phyloP scores from a whole-genome alignment of 495 filamentous ascomycete genomes.

The Margaritispora aquatica region DNA sequence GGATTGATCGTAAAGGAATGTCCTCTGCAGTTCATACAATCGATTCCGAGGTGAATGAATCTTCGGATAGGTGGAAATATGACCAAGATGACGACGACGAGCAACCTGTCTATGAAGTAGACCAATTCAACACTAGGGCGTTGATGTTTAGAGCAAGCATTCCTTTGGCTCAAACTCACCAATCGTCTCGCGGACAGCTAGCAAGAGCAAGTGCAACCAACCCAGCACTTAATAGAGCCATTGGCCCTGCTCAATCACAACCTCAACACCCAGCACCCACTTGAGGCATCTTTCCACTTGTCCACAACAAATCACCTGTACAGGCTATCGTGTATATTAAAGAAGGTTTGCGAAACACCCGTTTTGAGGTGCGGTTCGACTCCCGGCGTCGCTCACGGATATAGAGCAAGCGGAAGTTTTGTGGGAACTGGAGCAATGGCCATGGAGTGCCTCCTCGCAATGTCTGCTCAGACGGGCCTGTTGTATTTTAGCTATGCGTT shows the following conservation, averaged over 20 bases:
- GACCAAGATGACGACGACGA: conserved; percentile 71
- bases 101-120: conserved; percentile 56
- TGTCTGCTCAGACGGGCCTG: conserved; percentile 28
- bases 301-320: neutral
- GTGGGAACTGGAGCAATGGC: conserved; percentile 30
- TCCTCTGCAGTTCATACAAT: conserved; percentile 38
- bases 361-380: conserved; percentile 10
- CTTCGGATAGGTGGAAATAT: conserved; percentile 79
- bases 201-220: conserved; percentile 17
- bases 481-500: conserved; percentile 30
- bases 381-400: conserved; percentile 20
- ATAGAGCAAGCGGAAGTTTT: conserved; percentile 14
- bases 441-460: conserved; percentile 21
- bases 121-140: conserved; percentile 62
- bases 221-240: conserved; percentile 23
- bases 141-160: conserved; percentile 70
- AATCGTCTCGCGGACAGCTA: conserved; percentile 17
- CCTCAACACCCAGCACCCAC: conserved; percentile 33
- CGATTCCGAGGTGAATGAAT: conserved; percentile 36
- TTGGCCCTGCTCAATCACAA: conserved; percentile 25
- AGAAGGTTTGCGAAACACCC: neutral
- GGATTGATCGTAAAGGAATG: conserved; percentile 69
- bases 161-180: conserved; percentile 44
- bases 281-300: conserved; percentile 1
- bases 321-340: conserved; percentile 10